These are phyloP conservation scores for Trametopsis cervina DNA, from an alignment of 768 basidiomycete species.

Conservation along the genomic window DNA sequence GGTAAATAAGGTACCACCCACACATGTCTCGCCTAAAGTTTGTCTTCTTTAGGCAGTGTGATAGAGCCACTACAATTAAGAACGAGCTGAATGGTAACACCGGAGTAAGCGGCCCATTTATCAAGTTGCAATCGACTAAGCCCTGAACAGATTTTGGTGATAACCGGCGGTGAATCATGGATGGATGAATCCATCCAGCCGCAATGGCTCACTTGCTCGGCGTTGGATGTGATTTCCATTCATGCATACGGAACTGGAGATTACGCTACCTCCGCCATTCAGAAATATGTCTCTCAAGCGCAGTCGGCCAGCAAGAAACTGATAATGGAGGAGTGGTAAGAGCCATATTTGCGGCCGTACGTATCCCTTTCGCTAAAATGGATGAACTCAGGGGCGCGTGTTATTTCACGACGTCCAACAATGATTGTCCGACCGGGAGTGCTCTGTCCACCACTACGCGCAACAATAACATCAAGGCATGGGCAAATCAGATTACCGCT, in stretches of 20 bases:
- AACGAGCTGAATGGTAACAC: slow-evolving; percentile 17
- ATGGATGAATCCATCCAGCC: slow-evolving; percentile 23
- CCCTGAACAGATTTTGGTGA: slow-evolving; percentile 20
- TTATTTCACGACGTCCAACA: slow-evolving; percentile 22
- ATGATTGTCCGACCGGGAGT: slow-evolving; percentile 22
- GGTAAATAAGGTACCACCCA: no score
- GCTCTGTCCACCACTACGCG: slow-evolving; percentile 22
- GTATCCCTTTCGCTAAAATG: not conserved
- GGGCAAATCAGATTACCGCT: slow-evolving; percentile 27
- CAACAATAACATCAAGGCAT: slow-evolving; percentile 28
- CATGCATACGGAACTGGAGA: slow-evolving; percentile 31
- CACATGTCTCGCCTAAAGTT: not conserved
- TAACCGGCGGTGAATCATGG: slow-evolving; percentile 25
- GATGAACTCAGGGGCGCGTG: slow-evolving; percentile 19
- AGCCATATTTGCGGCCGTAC: not conserved
- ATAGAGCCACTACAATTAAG: slow-evolving; percentile 23
- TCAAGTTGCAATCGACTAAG: not conserved
- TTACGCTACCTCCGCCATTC: slow-evolving; percentile 18
- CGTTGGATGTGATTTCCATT: slow-evolving; percentile 30
- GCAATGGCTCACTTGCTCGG: slow-evolving; percentile 18
- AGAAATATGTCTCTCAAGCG: slow-evolving; percentile 25
- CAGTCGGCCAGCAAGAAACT: slow-evolving; percentile 30
- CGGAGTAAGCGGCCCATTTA: slow-evolving; percentile 11
- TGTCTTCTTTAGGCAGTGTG: slow-evolving; percentile 20
- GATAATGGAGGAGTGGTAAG: slow-evolving; percentile 31